A percentile compares a stretch with the other conserved stretches of the same genome.
phyloP scores from a whole-genome alignment of 2,329 filamentous ascomycete species.

The Aspergillus latus region DNA sequence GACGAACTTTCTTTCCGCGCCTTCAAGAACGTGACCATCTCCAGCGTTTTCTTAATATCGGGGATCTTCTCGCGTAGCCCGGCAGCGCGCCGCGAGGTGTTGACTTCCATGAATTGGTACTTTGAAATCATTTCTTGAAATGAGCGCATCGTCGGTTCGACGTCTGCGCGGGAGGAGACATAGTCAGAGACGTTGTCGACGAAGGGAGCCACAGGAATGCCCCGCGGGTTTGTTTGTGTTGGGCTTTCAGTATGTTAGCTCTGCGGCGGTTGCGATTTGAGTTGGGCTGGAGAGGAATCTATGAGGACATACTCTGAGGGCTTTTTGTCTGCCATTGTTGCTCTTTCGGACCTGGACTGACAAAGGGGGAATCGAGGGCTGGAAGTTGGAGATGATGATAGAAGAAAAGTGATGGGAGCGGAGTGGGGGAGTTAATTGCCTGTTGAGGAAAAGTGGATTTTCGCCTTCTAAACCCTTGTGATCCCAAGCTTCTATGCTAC shows the following conservation, averaged over 20 bases:
- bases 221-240: constrained; percentile 45
- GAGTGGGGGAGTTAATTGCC: constrained; percentile 25
- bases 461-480: neutral
- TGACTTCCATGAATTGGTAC: constrained; percentile 99
- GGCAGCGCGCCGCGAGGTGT: constrained; percentile 76
- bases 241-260: constrained; percentile 20
- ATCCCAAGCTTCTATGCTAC: neutral
- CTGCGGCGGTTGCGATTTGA: neutral
- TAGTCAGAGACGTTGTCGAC: constrained; percentile 50
- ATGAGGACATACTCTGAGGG: constrained; percentile 25
- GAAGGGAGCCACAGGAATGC: constrained; percentile 49
- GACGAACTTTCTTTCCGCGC: constrained; percentile 59
- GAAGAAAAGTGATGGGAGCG: constrained; percentile 14
- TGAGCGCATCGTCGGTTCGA: constrained; percentile 46
- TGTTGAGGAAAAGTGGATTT: constrained; percentile 26
- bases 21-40: constrained; percentile 84
- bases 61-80: constrained; percentile 93
- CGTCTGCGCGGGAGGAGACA: constrained; percentile 46
- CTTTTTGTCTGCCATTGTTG: constrained; percentile 36
- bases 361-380: constrained; percentile 2
- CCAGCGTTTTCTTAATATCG: constrained; percentile 93
- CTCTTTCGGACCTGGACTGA: neutral
- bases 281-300: neutral
- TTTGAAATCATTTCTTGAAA: constrained; percentile 67
- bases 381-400: constrained; percentile 1